These are phyloP conservation scores for Xylaria intraflava DNA, from an alignment of 495 filamentous ascomycete species.

Conservation along the genomic window DNA sequence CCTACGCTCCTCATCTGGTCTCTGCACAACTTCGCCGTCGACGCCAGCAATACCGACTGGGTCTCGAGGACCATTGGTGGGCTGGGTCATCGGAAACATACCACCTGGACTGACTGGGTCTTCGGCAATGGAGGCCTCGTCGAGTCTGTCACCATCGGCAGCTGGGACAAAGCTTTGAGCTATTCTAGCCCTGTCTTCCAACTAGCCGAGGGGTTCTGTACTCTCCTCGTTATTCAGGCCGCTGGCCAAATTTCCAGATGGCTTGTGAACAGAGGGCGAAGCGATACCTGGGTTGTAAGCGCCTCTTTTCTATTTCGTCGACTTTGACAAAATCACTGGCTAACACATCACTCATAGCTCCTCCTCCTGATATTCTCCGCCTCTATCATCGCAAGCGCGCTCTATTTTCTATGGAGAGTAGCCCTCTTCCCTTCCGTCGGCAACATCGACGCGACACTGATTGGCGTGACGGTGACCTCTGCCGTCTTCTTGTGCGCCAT, in stretches of 20 bases:
- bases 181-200: constrained; percentile 97
- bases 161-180: constrained; percentile 82
- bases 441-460: constrained; percentile 89
- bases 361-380: constrained; percentile 78
- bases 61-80: constrained; percentile 71
- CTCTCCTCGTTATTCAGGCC: constrained; percentile 89
- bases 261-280: constrained; percentile 84
- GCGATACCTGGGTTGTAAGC: constrained; percentile 95
- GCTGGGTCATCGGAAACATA: constrained; percentile 49
- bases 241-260: constrained; percentile 91
- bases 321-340: constrained; percentile 5
- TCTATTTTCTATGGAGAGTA: constrained; percentile 96
- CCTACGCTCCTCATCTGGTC: constrained; percentile 88
- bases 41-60: constrained; percentile 68
- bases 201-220: constrained; percentile 91
- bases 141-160: constrained; percentile 70
- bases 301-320: neutral
- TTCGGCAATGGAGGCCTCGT: constrained; percentile 73
- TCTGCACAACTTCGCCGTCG: constrained; percentile 86
- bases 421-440: constrained; percentile 86
- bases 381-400: constrained; percentile 82
- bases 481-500: constrained; percentile 87
- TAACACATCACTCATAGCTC: constrained; percentile 54
- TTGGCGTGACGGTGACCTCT: constrained; percentile 85
- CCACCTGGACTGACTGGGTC: constrained; percentile 69